A percentile compares a stretch with the other conserved stretches of the same genome.
These are phyloP conservation scores for Coemansia aciculifera DNA, from an alignment of 192 early-diverging fungal genomes.

Conservation along the genomic window DNA sequence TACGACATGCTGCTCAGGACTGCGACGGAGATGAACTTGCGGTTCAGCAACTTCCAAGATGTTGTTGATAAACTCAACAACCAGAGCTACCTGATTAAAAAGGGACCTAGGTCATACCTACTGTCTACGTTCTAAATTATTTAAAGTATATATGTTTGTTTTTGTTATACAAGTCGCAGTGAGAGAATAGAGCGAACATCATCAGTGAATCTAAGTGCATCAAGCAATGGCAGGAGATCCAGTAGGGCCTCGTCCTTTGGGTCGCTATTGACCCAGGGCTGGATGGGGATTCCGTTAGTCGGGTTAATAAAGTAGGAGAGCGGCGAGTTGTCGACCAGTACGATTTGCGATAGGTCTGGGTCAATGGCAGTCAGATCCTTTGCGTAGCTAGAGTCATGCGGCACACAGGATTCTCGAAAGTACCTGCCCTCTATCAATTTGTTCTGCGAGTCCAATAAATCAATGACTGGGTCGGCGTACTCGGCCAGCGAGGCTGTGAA, in stretches of 20 bases:
- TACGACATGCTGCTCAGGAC: slow-evolving; percentile 64
- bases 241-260: slow-evolving; percentile 64
- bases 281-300: slow-evolving; percentile 71
- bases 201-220: slow-evolving; percentile 59
- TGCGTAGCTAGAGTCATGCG: slow-evolving; percentile 64
- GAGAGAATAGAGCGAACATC: slow-evolving; percentile 65
- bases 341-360: slow-evolving; percentile 62
- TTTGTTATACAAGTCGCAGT: slow-evolving; percentile 38
- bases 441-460: slow-evolving; percentile 60
- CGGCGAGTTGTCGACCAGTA: slow-evolving; percentile 73
- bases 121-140: slow-evolving; percentile 48
- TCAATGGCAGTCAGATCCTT: slow-evolving; percentile 67
- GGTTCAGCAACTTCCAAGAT: slow-evolving; percentile 62
- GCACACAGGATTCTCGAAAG: slow-evolving; percentile 67
- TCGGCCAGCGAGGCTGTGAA: slow-evolving; percentile 73
- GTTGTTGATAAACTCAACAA: slow-evolving; percentile 73
- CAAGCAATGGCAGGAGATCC: slow-evolving; percentile 62
- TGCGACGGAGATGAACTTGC: slow-evolving; percentile 57
- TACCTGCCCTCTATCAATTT: slow-evolving; percentile 62
- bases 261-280: slow-evolving; percentile 69
- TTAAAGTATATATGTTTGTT: no score
- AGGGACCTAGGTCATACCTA: slow-evolving; percentile 65
- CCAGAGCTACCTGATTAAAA: slow-evolving; percentile 72
- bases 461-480: slow-evolving; percentile 66
- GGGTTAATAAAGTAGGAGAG: slow-evolving; percentile 74